Conservation (phyloP, 257 asterid genomes). For the Solanum okadae region DNA sequence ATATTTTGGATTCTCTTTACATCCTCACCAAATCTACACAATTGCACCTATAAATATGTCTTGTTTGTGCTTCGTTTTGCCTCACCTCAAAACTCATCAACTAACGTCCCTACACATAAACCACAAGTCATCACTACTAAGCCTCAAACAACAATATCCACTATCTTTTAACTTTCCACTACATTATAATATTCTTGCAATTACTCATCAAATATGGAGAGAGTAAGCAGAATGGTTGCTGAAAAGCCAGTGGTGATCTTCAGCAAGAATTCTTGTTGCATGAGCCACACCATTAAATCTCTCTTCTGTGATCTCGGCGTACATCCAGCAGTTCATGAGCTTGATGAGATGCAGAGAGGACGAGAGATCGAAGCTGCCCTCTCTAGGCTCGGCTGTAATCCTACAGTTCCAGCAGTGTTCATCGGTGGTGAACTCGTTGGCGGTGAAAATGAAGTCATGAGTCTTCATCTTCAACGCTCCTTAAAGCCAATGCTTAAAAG, state of each 20-base stretch:
- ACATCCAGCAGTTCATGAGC: conserved; percentile 49
- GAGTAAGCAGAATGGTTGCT: conserved; percentile 46
- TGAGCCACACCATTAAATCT: conserved; percentile 55
- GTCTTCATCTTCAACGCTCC: conserved; percentile 60
- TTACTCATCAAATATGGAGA: conserved; percentile 33
- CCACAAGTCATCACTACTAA: not conserved
- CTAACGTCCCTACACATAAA: not conserved
- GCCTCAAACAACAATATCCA: not conserved
- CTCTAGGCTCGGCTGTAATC: conserved; percentile 34
- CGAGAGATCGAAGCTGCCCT: conserved; percentile 68
- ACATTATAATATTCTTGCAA: not conserved
- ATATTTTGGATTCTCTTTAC: not conserved
- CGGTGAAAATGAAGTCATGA: conserved; percentile 69
- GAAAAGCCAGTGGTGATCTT: conserved; percentile 73
- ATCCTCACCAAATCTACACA: not conserved
- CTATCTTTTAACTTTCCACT: not conserved
- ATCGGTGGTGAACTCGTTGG: conserved; percentile 63
- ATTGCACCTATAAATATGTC: conserved; percentile 23
- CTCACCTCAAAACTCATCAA: conserved; percentile 29
- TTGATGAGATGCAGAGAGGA: conserved; percentile 52
- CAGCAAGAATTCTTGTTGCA: conserved; percentile 63
- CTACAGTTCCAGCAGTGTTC: conserved; percentile 58
- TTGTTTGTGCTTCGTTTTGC: conserved; percentile 19
- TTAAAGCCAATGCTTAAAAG: conserved; percentile 56
- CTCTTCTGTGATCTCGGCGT: conserved; percentile 65